Evolutionary conservation across 2,329 filamentous ascomycete species (phyloP).

Genomic region (Xylariaceae sp.): DNA sequence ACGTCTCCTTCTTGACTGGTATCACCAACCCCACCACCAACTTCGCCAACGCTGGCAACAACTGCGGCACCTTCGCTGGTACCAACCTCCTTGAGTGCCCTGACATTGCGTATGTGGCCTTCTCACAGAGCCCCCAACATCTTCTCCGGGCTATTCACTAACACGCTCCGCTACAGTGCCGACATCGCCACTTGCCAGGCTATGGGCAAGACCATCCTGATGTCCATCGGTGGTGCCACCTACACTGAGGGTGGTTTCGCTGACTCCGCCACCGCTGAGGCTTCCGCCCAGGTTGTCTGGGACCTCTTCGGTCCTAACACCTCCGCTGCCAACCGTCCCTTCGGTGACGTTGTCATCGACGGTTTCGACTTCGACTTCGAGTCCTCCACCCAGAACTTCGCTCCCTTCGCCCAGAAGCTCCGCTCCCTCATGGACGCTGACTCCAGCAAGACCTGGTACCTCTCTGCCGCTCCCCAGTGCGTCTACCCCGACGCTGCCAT

Average conservation of each 20-base stretch:
- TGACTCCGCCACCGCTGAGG: conserved; percentile 45
- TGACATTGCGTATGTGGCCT: conserved; percentile 43
- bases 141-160: too few relatives aligned
- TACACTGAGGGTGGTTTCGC: conserved; percentile 64
- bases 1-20: conserved; percentile 56
- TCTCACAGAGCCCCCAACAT: too few relatives aligned
- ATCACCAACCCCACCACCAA: conserved; percentile 54
- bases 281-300: conserved; percentile 61
- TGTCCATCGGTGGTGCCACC: conserved; percentile 67
- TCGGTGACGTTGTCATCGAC: conserved; percentile 60
- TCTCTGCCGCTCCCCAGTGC: conserved; percentile 65
- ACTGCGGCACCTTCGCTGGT: conserved; percentile 55
- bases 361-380: conserved; percentile 78
- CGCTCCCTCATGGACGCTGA: conserved; percentile 50
- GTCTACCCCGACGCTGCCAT: conserved; percentile 58
- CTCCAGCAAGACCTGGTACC: conserved; percentile 48
- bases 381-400: conserved; percentile 52
- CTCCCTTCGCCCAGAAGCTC: conserved; percentile 54
- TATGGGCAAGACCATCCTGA: conserved; percentile 63
- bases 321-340: conserved; percentile 53
- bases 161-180: conserved; percentile 16
- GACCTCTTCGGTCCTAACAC: conserved; percentile 60
- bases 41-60: conserved; percentile 59
- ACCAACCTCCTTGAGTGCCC: conserved; percentile 56
- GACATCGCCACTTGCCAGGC: conserved; percentile 58